phyloP scores from a whole-genome alignment of 768 basidiomycete species.

The Lactifluus piperatus region DNA sequence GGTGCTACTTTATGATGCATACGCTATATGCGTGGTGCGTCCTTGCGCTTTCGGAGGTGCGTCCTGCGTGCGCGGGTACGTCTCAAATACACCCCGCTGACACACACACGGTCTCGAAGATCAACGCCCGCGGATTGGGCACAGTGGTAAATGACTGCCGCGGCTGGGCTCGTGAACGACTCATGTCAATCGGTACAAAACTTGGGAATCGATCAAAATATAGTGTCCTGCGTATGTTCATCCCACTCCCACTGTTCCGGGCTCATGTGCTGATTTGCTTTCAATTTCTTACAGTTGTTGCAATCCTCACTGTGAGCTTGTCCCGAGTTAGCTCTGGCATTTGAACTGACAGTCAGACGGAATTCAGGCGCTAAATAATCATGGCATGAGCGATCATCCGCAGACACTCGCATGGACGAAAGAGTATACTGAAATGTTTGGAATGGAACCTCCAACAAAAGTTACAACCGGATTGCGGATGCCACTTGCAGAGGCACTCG shows the following conservation, averaged over 20 bases:
- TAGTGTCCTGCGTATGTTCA: conserved; percentile 38
- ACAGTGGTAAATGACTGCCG: conserved; percentile 16
- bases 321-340: conserved; percentile 19
- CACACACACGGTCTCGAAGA: not conserved
- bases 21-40: conserved; percentile 59
- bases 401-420: conserved; percentile 48
- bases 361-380: conserved; percentile 56
- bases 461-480: not conserved
- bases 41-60: conserved; percentile 55
- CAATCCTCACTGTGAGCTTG: conserved; percentile 50
- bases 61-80: conserved; percentile 22
- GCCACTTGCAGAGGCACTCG: not conserved
- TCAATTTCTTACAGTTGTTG: conserved; percentile 48
- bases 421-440: conserved; percentile 61
- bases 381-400: conserved; percentile 47
- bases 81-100: not conserved
- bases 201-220: conserved; percentile 35
- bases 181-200: conserved; percentile 32
- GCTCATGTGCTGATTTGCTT: conserved; percentile 29
- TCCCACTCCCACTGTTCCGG: not conserved
- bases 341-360: not conserved
- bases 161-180: conserved; percentile 32
- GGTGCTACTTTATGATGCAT: conserved; percentile 76
- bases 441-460: conserved; percentile 40
- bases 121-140: not conserved